Percentiles rank a stretch among this genome's conserved stretches.
Evolutionary conservation across 176 grass and related monocot genomes (phyloP).

Genomic region (Triticum turgidum): DNA sequence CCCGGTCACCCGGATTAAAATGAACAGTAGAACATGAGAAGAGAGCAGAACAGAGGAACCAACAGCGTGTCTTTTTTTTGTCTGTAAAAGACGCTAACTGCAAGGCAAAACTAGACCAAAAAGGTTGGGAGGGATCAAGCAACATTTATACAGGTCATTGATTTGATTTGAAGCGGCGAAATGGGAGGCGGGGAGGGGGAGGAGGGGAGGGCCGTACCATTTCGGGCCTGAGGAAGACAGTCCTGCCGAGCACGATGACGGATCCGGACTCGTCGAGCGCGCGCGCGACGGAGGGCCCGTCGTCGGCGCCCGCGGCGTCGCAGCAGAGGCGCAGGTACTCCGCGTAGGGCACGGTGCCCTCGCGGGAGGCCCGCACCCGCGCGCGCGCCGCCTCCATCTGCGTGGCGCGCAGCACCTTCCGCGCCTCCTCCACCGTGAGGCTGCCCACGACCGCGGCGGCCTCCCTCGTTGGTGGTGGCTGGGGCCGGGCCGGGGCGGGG

Average conservation of each 20-base stretch:
- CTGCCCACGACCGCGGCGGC: background rate
- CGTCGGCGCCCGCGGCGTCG: constrained; percentile 53
- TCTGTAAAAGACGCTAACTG: constrained; percentile 46
- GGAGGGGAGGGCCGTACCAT: constrained; percentile 53
- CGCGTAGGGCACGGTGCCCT: constrained; percentile 52
- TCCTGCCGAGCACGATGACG: constrained; percentile 78
- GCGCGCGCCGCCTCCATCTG: constrained; percentile 72
- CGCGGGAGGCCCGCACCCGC: constrained; percentile 43
- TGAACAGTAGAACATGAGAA: constrained; percentile 26
- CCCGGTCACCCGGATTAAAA: constrained; percentile 56
- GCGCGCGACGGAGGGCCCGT: constrained; percentile 57
- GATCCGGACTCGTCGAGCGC: constrained; percentile 87
- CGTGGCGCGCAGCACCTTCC: constrained; percentile 71
- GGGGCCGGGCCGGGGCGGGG: constrained; percentile 22
- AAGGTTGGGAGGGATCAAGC: constrained; percentile 35
- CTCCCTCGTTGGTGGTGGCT: background rate
- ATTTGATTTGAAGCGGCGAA: background rate
- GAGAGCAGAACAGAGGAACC: constrained; percentile 32
- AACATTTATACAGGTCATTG: constrained; percentile 11
- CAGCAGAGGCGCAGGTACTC: constrained; percentile 69
- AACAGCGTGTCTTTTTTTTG: constrained; percentile 39
- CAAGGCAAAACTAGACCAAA: constrained; percentile 33
- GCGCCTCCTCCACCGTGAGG: constrained; percentile 65
- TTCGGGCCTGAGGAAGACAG: constrained; percentile 86
- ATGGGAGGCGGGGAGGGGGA: no score